Evolutionary conservation across 108 stramenopile genomes (phyloP).

Genomic region (Nannochloropsis salina): DNA sequence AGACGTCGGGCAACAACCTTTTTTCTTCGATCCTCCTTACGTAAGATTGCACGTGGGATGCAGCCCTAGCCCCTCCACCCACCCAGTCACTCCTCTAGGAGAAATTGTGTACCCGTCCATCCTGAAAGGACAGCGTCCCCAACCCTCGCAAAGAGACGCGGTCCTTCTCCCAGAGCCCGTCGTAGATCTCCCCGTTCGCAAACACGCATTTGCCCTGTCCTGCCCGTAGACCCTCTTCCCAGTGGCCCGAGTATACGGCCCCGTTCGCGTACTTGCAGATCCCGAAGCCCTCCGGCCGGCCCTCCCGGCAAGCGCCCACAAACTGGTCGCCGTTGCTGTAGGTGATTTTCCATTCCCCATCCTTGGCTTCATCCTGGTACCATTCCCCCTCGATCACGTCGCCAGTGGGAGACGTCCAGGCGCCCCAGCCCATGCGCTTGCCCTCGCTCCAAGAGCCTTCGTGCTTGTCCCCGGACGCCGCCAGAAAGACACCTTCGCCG

Average conservation of each 20-base stretch:
- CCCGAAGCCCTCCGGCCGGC: slow-evolving; percentile 37
- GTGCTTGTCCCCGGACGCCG: slow-evolving; percentile 31
- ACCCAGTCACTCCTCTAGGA: slow-evolving; percentile 24
- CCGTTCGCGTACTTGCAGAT: slow-evolving; percentile 50
- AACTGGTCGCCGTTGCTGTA: slow-evolving; percentile 47
- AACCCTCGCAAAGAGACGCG: slow-evolving; percentile 45
- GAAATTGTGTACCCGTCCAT: slow-evolving; percentile 41
- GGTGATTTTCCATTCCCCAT: slow-evolving; percentile 42
- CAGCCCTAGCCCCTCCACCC: slow-evolving; percentile 33
- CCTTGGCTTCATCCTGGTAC: slow-evolving; percentile 28
- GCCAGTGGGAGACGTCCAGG: slow-evolving; percentile 24
- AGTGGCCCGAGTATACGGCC: slow-evolving; percentile 33
- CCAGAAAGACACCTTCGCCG: slow-evolving; percentile 28
- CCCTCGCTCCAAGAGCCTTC: neutral
- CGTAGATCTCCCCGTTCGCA: slow-evolving; percentile 46
- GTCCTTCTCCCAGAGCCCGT: slow-evolving; percentile 41
- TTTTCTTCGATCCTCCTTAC: no score
- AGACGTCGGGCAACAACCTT: no score
- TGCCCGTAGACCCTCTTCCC: slow-evolving; percentile 37
- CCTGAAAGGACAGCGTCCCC: slow-evolving; percentile 45
- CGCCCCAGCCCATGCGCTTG: slow-evolving; percentile 24
- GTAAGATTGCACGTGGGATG: no score
- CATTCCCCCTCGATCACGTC: slow-evolving; percentile 46
- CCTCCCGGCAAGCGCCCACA: slow-evolving; percentile 32
- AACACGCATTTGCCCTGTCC: slow-evolving; percentile 47